Percentiles rank a stretch among this genome's conserved stretches.
Conservation (phyloP, 371 early-diverging fungal genomes). For the Smittium culicis region DNA sequence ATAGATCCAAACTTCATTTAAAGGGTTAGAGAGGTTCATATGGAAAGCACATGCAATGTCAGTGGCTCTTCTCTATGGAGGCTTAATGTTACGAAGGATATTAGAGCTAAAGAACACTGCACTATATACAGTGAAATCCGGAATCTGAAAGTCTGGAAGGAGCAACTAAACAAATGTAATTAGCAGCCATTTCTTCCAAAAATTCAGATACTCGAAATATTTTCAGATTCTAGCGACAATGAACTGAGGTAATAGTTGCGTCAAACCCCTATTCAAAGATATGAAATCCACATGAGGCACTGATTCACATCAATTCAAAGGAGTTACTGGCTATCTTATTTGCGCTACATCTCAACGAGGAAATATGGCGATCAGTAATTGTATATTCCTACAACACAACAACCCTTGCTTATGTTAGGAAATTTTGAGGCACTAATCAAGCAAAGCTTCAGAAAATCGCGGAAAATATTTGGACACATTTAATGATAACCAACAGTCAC, state of each 20-base stretch:
- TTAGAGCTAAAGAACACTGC: neutral
- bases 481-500: neutral
- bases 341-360: neutral
- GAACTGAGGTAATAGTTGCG: neutral
- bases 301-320: neutral
- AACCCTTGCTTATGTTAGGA: neutral
- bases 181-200: neutral
- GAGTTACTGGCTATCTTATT: neutral
- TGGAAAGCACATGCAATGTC: neutral
- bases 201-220: neutral
- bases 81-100: neutral
- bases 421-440: neutral
- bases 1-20: neutral
- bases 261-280: neutral
- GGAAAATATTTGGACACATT: neutral
- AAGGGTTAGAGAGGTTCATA: neutral
- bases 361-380: neutral
- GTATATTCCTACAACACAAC: neutral
- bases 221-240: neutral
- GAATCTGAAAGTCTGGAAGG: neutral
- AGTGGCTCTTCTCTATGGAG: neutral
- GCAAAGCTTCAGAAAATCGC: neutral
- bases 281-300: neutral
- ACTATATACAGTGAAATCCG: neutral
- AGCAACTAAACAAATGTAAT: neutral